phyloP scores from a whole-genome alignment of 2,329 filamentous ascomycete species.

The Fusarium paranaense region DNA sequence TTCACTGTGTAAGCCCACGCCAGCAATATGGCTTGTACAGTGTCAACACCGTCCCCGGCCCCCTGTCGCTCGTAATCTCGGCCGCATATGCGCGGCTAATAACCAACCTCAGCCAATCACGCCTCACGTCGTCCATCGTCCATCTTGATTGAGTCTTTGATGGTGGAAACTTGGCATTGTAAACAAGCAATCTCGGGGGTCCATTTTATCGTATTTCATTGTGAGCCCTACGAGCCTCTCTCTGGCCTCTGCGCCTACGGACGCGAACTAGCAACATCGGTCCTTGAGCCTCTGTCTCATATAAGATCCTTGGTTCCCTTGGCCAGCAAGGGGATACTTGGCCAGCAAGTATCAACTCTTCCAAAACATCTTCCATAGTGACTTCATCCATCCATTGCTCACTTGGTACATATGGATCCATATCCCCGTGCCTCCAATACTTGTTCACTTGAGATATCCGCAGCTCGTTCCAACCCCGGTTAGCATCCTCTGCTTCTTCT shows the following conservation, averaged over 20 bases:
- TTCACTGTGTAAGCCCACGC: constrained; percentile 22
- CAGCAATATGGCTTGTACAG: constrained; percentile 17
- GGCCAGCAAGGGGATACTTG: neutral
- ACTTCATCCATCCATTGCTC: constrained; percentile 16
- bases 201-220: constrained; percentile 8
- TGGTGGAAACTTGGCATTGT: neutral
- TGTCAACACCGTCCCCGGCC: constrained; percentile 5
- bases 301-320: constrained; percentile 3
- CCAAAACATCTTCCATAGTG: neutral
- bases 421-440: constrained; percentile 6
- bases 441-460: constrained; percentile 14
- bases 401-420: constrained; percentile 11
- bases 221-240: constrained; percentile 8
- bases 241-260: constrained; percentile 4
- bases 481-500: constrained; percentile 17
- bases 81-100: constrained; percentile 45
- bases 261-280: constrained; percentile 9
- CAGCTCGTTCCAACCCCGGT: constrained; percentile 30
- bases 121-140: neutral
- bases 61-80: constrained; percentile 44
- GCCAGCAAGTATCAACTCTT: neutral
- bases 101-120: constrained; percentile 38
- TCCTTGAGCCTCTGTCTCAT: constrained; percentile 22
- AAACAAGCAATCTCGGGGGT: constrained; percentile 34
- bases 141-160: neutral